Base-by-base conservation (phyloP, 176 grass and related monocot genomes). In the Tuctoria greenei region DNA sequence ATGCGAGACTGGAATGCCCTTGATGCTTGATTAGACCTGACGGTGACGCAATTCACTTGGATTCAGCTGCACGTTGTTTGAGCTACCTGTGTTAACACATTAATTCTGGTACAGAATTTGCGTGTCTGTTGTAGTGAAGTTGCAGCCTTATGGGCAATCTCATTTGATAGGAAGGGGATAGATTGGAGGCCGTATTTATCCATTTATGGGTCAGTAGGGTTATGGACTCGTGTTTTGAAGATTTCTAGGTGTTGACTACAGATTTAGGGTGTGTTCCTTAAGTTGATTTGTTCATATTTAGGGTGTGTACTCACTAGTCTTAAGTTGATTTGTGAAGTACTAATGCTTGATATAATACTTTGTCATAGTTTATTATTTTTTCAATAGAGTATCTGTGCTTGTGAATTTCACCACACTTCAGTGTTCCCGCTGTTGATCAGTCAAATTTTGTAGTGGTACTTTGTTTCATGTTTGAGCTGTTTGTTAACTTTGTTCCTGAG, bases 381-480 rank as follows among this genome's bases (percentile, higher is more conserved):
- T 51, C 27, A 38, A 23, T n/a, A 20, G 18, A 64, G 43, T 50
- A 37, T 25, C 24, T 35, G 57, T 1, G 20, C 11, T 23, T 77
- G 4, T 4, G 9, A 49, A 38, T 39, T 54, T 49, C 17, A 17
- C 26, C 26, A 23, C 11, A 47, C 28, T 64, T 75, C n/a, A n/a
- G n/a, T n/a, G n/a, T n/a, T n/a, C n/a, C n/a, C n/a, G n/a, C n/a
- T n/a, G n/a, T 63, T 21, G n/a, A 10, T 63, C 31, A 17, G 4
- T 38, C 31, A 35, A 6, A 21, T 62, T 61, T 34, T 75, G 10
- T 62, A 34, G 5, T 47, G 71, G 17, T 58, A 15, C 41, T n/a
- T n/a, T n/a, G n/a, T n/a, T 78, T 20, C 1, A 5, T 25, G 2
- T 58, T 66, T 76, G 14, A 89, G 23, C 36, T 80, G 35, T 84